Evolutionary conservation across 2,329 filamentous ascomycete species (phyloP).

Genomic region (Apiospora kogelbergensis): DNA sequence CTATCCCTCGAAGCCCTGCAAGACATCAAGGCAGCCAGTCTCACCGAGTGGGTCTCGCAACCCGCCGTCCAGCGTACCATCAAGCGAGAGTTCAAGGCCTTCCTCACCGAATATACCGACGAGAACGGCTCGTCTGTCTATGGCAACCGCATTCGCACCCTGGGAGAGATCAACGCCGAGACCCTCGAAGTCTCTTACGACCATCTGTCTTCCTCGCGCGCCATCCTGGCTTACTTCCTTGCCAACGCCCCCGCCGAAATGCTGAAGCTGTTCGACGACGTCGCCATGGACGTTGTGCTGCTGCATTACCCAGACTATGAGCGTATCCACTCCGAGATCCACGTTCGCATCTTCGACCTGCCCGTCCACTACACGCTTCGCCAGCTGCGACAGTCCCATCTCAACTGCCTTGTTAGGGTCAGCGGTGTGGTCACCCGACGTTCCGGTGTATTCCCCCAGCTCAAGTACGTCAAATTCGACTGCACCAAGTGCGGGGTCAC

Average conservation of each 20-base stretch:
- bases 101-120: slow-evolving; percentile 94
- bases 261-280: slow-evolving; percentile 92
- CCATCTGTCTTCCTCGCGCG: slow-evolving; percentile 86
- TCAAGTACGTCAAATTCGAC: slow-evolving; percentile 98
- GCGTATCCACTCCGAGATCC: slow-evolving; percentile 95
- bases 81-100: slow-evolving; percentile 94
- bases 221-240: slow-evolving; percentile 91
- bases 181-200: slow-evolving; percentile 95
- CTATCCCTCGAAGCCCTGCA: slow-evolving; percentile 86
- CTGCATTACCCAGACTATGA: slow-evolving; percentile 98
- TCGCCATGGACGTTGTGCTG: slow-evolving; percentile 93
- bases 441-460: slow-evolving; percentile 92
- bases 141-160: slow-evolving; percentile 86
- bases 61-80: slow-evolving; percentile 90
- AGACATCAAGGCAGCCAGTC: slow-evolving; percentile 88
- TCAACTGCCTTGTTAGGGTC: slow-evolving; percentile 93
- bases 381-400: slow-evolving; percentile 89
- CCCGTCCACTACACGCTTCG: slow-evolving; percentile 94
- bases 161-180: slow-evolving; percentile 97
- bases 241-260: slow-evolving; percentile 96
- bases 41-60: slow-evolving; percentile 94
- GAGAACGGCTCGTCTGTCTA: slow-evolving; percentile 89
- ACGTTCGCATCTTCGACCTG: slow-evolving; percentile 93
- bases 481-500: slow-evolving; percentile 91
- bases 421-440: slow-evolving; percentile 93